Evolutionary conservation across 805 yeast genomes (phyloP), one percentile per base, ranked within the genome.

Genomic region (Wickerhamiella hasegawae): DNA sequence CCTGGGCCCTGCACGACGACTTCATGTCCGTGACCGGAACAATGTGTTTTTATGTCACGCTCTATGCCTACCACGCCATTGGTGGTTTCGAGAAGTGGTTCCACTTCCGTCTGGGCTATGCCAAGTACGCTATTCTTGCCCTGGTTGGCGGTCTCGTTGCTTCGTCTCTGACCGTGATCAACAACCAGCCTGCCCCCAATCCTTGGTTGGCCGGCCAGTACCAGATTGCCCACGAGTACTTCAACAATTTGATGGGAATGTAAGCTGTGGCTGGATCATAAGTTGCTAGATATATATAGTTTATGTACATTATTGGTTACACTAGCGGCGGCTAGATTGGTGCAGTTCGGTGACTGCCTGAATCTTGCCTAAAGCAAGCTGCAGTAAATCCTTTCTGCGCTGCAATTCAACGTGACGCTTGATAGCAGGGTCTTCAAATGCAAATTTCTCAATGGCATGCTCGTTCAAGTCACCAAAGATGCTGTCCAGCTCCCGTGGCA

Each of bases 401-500:
- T 90, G 99, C 42, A 92, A 59, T 50, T 87, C 95, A 46, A 90
- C 79, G 50, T 90, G 99, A 46, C 77, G 69, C 53, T 78, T 78
- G 38, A 92, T 72, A 57, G 76, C 80, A 16, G 94, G 90, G 57
- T 90, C 95, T 57, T 90, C 96, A 47, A 83, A 82, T 0, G 98
- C 98, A 59, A 87, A 82, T 40, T 59, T 59, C 49, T 85, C 96
- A 34, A 90, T 67, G 51, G 85, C 92, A 36, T 82, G 92, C 34
- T 67, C 66, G 6, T 71, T 62, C 49, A 90, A 60, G 28, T 66
- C 65, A 33, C 76, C 74, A 37, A 90, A 67, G 44, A 73, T 73
- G 34, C 65, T 64, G 54, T 90, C 99, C 42, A 90, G 65, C 55
- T 84, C 96, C 40, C 97, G 68, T 2, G 99, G 97, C 57, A 90